These are phyloP conservation scores for Globisporangium abappressorium DNA, from an alignment of 352 stramenopile genomes.

Conservation along the genomic window DNA sequence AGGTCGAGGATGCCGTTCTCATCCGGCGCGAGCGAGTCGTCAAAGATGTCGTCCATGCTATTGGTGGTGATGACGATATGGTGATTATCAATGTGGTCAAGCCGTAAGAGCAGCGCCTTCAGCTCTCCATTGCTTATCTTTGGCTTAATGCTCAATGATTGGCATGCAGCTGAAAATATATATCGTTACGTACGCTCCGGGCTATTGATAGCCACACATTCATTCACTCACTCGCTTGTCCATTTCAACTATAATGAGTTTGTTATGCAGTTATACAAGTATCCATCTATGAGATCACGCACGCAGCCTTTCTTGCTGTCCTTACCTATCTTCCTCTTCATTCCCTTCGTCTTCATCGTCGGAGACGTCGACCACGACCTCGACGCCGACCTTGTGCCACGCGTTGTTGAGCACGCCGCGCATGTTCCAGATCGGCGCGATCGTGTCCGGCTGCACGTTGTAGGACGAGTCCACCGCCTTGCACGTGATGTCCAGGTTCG, in stretches of 20 bases:
- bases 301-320: neutral
- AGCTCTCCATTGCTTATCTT: neutral
- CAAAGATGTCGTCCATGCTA: slow-evolving; percentile 78
- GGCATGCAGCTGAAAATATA: neutral
- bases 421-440: slow-evolving; percentile 97
- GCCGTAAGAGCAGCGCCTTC: neutral
- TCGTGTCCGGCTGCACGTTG: slow-evolving; percentile 96
- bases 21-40: slow-evolving; percentile 57
- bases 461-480: slow-evolving; percentile 95
- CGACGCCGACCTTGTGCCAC: slow-evolving; percentile 90
- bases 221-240: neutral
- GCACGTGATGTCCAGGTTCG: slow-evolving; percentile 86
- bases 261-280: slow-evolving; percentile 4
- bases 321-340: slow-evolving; percentile 6
- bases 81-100: neutral
- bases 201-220: slow-evolving; percentile 4
- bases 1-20: slow-evolving; percentile 71
- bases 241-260: neutral
- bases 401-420: slow-evolving; percentile 96
- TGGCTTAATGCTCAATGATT: neutral
- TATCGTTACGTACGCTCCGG: neutral
- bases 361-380: slow-evolving; percentile 46
- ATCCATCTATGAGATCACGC: slow-evolving; percentile 3
- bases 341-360: slow-evolving; percentile 22
- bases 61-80: neutral